Conservation (phyloP, 2,329 filamentous ascomycete species). For the Aspergillus japonicus region DNA sequence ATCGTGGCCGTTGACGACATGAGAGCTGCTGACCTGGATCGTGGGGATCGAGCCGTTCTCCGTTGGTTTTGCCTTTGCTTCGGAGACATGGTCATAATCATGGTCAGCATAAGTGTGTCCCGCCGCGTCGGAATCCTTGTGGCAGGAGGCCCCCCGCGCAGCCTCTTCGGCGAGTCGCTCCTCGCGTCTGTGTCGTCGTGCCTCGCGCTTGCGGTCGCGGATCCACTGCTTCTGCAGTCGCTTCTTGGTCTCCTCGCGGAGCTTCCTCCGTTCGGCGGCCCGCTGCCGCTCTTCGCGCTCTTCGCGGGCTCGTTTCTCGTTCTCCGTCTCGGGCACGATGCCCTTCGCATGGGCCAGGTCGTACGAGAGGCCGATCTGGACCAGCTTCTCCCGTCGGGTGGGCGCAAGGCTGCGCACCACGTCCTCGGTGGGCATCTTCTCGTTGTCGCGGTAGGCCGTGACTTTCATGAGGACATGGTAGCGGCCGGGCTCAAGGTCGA, state of each 20-base stretch:
- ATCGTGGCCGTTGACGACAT: slow-evolving; percentile 15
- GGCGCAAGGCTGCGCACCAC: slow-evolving; percentile 66
- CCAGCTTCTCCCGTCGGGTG: slow-evolving; percentile 67
- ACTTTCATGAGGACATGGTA: slow-evolving; percentile 77
- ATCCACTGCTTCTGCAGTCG: slow-evolving; percentile 43
- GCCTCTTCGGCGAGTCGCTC: slow-evolving; percentile 26
- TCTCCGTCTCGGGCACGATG: slow-evolving; percentile 39
- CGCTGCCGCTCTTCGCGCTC: slow-evolving; percentile 38
- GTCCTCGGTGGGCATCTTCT: slow-evolving; percentile 60
- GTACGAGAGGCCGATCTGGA: slow-evolving; percentile 48
- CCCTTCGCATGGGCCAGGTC: slow-evolving; percentile 49
- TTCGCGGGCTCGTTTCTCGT: slow-evolving; percentile 35
- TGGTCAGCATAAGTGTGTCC: slow-evolving; percentile 22
- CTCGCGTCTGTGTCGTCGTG: slow-evolving; percentile 31
- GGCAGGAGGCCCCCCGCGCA: slow-evolving; percentile 5
- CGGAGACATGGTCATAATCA: slow-evolving; percentile 23
- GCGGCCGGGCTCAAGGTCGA: slow-evolving; percentile 69
- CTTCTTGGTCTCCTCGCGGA: slow-evolving; percentile 39
- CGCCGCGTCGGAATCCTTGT: background rate
- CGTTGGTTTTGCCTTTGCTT: slow-evolving; percentile 16
- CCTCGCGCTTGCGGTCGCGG: slow-evolving; percentile 37
- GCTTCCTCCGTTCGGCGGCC: slow-evolving; percentile 35
- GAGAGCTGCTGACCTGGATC: slow-evolving; percentile 29
- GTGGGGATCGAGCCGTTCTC: slow-evolving; percentile 25
- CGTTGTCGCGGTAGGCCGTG: slow-evolving; percentile 58